A percentile compares a stretch with the other conserved stretches of the same genome.
Evolutionary conservation across 176 grass and related monocot genomes (phyloP).

Genomic region (Thinopyrum elongatum): DNA sequence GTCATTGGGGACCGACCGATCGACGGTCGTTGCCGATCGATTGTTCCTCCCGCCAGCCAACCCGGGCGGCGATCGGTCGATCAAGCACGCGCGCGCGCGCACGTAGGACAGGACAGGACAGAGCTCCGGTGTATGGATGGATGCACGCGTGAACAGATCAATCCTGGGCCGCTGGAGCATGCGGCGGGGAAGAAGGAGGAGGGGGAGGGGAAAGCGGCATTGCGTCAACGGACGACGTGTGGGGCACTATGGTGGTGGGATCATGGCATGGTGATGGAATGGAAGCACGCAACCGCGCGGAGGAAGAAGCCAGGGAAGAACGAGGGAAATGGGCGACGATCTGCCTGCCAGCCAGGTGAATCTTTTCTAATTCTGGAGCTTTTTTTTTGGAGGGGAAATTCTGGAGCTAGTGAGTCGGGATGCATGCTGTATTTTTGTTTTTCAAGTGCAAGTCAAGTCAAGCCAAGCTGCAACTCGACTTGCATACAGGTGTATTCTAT

Average conservation of each 20-base stretch:
- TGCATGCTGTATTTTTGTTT: too few relatives aligned
- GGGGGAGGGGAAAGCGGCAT: slow-evolving; percentile 10
- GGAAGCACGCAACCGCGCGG: neutral
- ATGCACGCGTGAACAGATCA: neutral
- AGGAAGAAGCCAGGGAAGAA: too few relatives aligned
- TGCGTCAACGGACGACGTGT: slow-evolving; percentile 36
- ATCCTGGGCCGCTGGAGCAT: neutral
- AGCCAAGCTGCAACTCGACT: too few relatives aligned
- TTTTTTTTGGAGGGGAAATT: too few relatives aligned
- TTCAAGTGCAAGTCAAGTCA: too few relatives aligned
- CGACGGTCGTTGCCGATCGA: too few relatives aligned
- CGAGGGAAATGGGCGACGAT: slow-evolving; percentile 5
- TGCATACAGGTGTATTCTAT: too few relatives aligned
- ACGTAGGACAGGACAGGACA: neutral
- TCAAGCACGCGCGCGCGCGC: neutral
- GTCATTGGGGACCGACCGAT: slow-evolving; percentile 19
- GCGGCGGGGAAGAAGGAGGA: neutral
- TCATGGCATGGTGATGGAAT: neutral
- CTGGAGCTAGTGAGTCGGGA: neutral
- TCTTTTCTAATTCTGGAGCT: slow-evolving; percentile 22
- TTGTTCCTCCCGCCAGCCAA: neutral
- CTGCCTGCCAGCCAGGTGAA: slow-evolving; percentile 20
- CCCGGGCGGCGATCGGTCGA: neutral
- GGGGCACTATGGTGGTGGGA: slow-evolving; percentile 8
- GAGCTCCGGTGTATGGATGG: too few relatives aligned